Evolutionary conservation across 2,329 filamentous ascomycete genomes (phyloP).

Genomic region (Colletotrichum cuscutae): DNA sequence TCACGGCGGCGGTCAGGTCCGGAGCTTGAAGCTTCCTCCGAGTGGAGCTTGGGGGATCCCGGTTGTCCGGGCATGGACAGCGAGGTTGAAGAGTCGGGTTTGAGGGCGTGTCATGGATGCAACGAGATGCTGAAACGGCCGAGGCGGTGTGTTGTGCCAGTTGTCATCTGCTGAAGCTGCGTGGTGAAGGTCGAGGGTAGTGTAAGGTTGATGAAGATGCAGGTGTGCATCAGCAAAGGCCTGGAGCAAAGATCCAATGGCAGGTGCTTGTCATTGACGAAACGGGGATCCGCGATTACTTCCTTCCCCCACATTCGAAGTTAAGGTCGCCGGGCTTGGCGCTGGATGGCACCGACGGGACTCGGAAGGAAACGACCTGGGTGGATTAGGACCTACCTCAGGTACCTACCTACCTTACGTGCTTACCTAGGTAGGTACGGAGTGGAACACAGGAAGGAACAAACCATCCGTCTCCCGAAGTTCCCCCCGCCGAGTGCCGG

Average conservation of each 20-base stretch:
- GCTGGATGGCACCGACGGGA: constrained; percentile 5
- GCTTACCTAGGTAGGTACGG: too few relatives aligned
- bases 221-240: constrained; percentile 2
- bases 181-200: not conserved
- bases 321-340: constrained; percentile 16
- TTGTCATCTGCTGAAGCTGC: not conserved
- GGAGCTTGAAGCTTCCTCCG: constrained; percentile 12
- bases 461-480: not conserved
- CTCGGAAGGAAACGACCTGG: constrained; percentile 6
- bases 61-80: not conserved
- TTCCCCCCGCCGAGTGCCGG: constrained; percentile 4
- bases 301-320: constrained; percentile 9
- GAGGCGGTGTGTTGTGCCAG: constrained; percentile 17
- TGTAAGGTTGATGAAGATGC: not conserved
- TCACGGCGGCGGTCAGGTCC: not conserved
- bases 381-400: not conserved
- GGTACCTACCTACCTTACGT: too few relatives aligned
- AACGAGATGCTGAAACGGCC: constrained; percentile 25
- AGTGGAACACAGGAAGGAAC: not conserved
- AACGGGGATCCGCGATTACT: constrained; percentile 24
- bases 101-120: constrained; percentile 1
- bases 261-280: not conserved
- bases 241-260: constrained; percentile 13
- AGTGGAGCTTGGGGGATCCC: constrained; percentile 4
- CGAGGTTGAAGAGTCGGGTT: not conserved